These are phyloP conservation scores for Torulaspora delbrueckii DNA, from an alignment of 805 yeast genomes.

Conservation along the genomic window DNA sequence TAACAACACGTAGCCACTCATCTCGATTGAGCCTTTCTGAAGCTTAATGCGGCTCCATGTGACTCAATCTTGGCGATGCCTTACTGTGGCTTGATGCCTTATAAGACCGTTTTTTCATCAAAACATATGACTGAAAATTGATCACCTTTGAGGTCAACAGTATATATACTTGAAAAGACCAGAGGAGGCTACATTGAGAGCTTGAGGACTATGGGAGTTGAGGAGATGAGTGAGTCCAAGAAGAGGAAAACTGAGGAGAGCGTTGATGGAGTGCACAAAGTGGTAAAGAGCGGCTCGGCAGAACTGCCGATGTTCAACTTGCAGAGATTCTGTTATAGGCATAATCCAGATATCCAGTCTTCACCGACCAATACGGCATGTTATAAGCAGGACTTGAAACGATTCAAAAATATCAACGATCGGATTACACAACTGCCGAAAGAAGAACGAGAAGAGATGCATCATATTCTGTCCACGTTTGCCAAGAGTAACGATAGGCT, in stretches of 20 bases:
- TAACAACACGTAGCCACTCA: background rate
- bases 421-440: conserved; percentile 45
- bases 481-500: conserved; percentile 65
- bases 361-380: conserved; percentile 27
- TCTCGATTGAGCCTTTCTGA: background rate
- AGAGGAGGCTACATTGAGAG: background rate
- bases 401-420: conserved; percentile 30
- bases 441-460: conserved; percentile 71
- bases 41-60: background rate
- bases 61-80: background rate
- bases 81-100: background rate
- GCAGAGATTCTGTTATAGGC: conserved; percentile 82
- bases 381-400: conserved; percentile 26
- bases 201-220: background rate
- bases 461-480: conserved; percentile 80
- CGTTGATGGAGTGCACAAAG: conserved; percentile 1
- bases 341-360: conserved; percentile 81
- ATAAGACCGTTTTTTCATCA: background rate
- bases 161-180: background rate
- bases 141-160: background rate
- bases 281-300: background rate
- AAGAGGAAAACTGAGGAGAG: background rate
- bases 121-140: background rate
- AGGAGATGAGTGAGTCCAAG: background rate
- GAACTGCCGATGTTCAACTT: conserved; percentile 42